phyloP scores from a whole-genome alignment of 2,329 filamentous ascomycete genomes.

The Ophiostoma piceae region DNA sequence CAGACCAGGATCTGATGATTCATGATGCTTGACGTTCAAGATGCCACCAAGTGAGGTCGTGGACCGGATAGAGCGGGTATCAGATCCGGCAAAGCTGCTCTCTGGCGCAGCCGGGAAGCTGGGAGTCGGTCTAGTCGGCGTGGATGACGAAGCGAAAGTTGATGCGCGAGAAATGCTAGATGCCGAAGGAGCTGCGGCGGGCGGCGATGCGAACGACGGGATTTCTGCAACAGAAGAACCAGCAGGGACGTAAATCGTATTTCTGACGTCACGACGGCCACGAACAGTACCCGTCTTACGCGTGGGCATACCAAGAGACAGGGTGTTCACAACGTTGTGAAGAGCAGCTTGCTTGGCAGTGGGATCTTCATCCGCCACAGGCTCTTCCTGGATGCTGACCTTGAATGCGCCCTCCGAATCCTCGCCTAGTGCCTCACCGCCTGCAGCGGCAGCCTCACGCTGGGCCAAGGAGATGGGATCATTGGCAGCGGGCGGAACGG shows the following conservation, averaged over 20 bases:
- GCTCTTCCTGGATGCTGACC: conserved; percentile 71
- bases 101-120: conserved; percentile 58
- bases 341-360: conserved; percentile 68
- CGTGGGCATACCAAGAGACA: conserved; percentile 61
- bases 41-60: conserved; percentile 70
- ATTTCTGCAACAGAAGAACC: conserved; percentile 35
- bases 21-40: conserved; percentile 70
- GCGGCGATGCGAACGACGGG: conserved; percentile 15
- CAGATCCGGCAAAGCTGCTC: conserved; percentile 58
- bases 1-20: conserved; percentile 72
- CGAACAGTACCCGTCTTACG: conserved; percentile 71
- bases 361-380: conserved; percentile 71
- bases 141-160: conserved; percentile 30
- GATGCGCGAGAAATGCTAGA: conserved; percentile 30
- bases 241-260: conserved; percentile 79
- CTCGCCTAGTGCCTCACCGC: conserved; percentile 43
- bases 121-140: conserved; percentile 42
- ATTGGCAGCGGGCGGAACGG: conserved; percentile 59
- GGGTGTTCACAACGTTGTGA: conserved; percentile 67
- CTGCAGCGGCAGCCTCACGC: conserved; percentile 48
- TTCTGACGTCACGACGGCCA: conserved; percentile 84
- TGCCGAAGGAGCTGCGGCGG: background rate
- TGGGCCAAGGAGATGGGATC: conserved; percentile 68
- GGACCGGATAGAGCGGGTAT: conserved; percentile 88
- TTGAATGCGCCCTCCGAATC: conserved; percentile 66